Evolutionary conservation across 306 rosid species (phyloP).

Genomic region (Castanopsis chinensis): DNA sequence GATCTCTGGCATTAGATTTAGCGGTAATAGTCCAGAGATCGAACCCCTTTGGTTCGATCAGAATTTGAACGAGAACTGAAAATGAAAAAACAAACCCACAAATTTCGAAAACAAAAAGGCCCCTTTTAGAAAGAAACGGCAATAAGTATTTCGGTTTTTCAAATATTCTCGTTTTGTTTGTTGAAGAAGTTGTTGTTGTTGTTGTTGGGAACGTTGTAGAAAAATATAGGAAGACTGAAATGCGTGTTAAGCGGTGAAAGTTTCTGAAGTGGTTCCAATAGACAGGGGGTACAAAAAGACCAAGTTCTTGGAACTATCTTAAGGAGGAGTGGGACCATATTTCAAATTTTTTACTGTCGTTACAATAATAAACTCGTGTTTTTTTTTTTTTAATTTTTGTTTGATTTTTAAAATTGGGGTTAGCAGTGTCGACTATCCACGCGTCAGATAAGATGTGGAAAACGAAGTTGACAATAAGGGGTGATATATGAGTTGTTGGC

Average conservation of each 20-base stretch:
- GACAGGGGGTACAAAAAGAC: no score
- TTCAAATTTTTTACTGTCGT: no score
- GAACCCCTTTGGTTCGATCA: not conserved
- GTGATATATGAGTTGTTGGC: not conserved
- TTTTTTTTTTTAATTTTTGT: not conserved
- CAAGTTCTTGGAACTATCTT: no score
- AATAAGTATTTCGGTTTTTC: no score
- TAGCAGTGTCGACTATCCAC: not conserved
- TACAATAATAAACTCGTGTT: no score
- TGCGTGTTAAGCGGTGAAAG: not conserved
- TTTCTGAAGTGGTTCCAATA: not conserved
- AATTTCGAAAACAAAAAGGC: no score
- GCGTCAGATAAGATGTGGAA: not conserved
- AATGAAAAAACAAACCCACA: not conserved
- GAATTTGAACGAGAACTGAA: not conserved
- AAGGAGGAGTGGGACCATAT: not conserved
- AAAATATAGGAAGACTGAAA: not conserved
- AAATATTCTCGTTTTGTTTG: no score
- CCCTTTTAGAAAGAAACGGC: no score
- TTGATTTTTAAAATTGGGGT: not conserved
- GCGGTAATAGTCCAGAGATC: constrained; percentile 25
- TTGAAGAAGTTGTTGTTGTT: not conserved
- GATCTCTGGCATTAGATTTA: constrained; percentile 19
- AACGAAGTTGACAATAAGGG: not conserved
- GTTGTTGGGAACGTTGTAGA: not conserved